phyloP scores from a whole-genome alignment of 2,329 filamentous ascomycete species.

The Phialophora verrucosa region DNA sequence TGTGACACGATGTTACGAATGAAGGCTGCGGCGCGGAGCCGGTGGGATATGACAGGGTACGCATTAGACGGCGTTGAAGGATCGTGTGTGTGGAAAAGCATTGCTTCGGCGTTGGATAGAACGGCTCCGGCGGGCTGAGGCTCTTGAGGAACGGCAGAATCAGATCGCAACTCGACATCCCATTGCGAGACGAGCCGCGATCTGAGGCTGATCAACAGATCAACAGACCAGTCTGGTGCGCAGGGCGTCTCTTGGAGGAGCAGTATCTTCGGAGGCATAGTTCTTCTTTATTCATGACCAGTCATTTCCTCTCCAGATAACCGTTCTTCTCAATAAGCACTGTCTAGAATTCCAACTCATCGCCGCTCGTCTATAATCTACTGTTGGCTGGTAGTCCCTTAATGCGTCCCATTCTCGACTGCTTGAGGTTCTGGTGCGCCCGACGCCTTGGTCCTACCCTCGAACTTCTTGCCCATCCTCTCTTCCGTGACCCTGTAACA shows the following conservation, averaged over 20 bases:
- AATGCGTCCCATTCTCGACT: slow-evolving; percentile 6
- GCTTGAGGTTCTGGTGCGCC: slow-evolving; percentile 22
- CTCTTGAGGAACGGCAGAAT: neutral
- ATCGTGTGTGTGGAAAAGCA: slow-evolving; percentile 5
- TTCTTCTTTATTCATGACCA: neutral
- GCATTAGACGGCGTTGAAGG: slow-evolving; percentile 9
- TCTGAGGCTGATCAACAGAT: neutral
- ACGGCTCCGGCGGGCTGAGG: neutral
- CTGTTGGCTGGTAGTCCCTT: neutral
- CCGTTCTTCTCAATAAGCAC: neutral
- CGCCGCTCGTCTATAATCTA: neutral
- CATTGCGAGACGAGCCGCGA: neutral
- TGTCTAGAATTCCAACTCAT: neutral
- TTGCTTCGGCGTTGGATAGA: slow-evolving; percentile 12
- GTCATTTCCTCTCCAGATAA: neutral
- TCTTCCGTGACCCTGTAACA: slow-evolving; percentile 33
- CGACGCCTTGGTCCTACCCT: slow-evolving; percentile 18
- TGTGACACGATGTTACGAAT: slow-evolving; percentile 8
- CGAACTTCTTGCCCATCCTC: slow-evolving; percentile 33
- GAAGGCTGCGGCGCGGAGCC: neutral
- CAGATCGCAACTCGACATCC: neutral
- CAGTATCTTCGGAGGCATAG: neutral
- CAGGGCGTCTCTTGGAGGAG: neutral
- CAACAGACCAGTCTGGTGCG: neutral
- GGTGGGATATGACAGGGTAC: neutral